These are phyloP conservation scores for Panellus pusillus DNA, from an alignment of 768 basidiomycete genomes.

Conservation along the genomic window DNA sequence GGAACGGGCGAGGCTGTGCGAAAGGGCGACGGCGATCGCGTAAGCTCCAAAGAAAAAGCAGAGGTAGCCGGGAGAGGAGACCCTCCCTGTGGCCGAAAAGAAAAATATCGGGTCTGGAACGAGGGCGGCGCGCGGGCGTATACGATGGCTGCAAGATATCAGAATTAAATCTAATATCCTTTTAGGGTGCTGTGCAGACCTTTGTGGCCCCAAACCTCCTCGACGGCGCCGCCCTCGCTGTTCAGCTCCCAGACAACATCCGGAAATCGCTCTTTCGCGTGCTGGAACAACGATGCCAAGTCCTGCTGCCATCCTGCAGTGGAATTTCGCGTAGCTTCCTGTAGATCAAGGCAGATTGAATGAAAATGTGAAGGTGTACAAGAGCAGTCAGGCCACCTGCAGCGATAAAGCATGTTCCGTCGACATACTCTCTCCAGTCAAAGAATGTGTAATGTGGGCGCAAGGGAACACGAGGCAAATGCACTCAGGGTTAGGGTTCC, in stretches of 20 bases:
- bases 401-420: constrained; percentile 7
- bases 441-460: too few species aligned
- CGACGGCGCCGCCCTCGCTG: constrained; percentile 47
- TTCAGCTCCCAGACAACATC: constrained; percentile 91
- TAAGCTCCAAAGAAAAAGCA: constrained; percentile 55
- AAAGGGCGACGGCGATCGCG: constrained; percentile 38
- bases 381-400: not conserved
- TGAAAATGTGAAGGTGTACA: too few species aligned
- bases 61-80: constrained; percentile 59
- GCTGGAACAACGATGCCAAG: constrained; percentile 71
- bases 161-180: not conserved
- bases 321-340: constrained; percentile 67
- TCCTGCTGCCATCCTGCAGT: constrained; percentile 80
- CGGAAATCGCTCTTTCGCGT: constrained; percentile 90
- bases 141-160: constrained; percentile 66
- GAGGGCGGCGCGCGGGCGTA: constrained; percentile 92
- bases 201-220: constrained; percentile 93
- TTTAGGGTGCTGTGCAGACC: constrained; percentile 47
- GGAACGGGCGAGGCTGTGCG: constrained; percentile 47
- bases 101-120: constrained; percentile 89
- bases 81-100: constrained; percentile 60
- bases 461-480: not conserved
- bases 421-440: not conserved
- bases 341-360: constrained; percentile 29
- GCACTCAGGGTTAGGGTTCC: too few species aligned